A percentile compares a stretch with the other conserved stretches of the same genome.
Evolutionary conservation across 192 early-diverging fungal species (phyloP).

Genomic region (Rhizophagus clarus): DNA sequence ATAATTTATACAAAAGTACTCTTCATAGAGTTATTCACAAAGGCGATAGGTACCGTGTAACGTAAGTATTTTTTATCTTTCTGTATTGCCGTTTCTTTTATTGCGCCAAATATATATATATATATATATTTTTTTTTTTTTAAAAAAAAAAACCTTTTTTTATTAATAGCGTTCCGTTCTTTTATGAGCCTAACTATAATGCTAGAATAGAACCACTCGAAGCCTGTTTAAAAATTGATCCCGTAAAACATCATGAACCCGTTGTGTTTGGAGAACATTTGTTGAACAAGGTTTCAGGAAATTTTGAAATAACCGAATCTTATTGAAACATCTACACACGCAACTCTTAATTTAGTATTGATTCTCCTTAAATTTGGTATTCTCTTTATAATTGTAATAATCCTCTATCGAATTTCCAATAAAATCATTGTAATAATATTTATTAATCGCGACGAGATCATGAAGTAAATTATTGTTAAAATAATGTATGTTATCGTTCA

Average conservation of each 20-base stretch:
- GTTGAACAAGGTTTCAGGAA: slow-evolving; percentile 39
- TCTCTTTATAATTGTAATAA: too few species aligned
- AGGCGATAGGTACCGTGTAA: slow-evolving; percentile 39
- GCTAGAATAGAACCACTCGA: slow-evolving; percentile 47
- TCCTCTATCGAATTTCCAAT: too few species aligned
- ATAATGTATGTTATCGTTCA: too few species aligned
- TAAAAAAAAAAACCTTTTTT: too few species aligned
- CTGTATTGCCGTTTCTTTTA: background rate
- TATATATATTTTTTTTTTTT: background rate
- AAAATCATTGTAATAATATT: too few species aligned
- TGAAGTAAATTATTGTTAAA: too few species aligned
- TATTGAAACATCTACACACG: too few species aligned
- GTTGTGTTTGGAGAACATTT: slow-evolving; percentile 55
- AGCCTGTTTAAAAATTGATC: slow-evolving; percentile 32
- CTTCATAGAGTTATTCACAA: slow-evolving; percentile 56
- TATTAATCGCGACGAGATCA: too few species aligned
- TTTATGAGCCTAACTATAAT: slow-evolving; percentile 57
- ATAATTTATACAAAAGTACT: slow-evolving; percentile 49
- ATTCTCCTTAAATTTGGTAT: too few species aligned
- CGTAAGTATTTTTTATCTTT: slow-evolving; percentile 14
- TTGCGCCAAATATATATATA: too few species aligned
- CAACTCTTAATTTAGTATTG: too few species aligned
- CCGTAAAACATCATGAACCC: slow-evolving; percentile 25
- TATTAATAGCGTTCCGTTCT: slow-evolving; percentile 43
- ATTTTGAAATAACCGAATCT: background rate